phyloP scores from a whole-genome alignment of 2,329 filamentous ascomycete genomes.

The Elsinoe ampelina region DNA sequence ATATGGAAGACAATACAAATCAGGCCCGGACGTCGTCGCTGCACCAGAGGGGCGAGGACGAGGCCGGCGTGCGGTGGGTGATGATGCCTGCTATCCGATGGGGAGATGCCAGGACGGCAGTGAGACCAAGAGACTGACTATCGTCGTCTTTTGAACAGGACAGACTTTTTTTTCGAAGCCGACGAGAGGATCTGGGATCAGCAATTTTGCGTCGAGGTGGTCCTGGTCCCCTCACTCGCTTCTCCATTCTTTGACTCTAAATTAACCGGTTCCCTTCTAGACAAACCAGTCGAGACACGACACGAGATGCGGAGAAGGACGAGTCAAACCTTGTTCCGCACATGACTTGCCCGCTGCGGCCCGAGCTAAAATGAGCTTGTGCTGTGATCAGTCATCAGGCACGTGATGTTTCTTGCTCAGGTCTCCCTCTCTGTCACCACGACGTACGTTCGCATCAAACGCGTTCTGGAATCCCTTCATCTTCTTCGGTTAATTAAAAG shows the following conservation, averaged over 20 bases:
- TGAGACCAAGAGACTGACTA: too few species aligned
- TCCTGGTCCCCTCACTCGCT: conserved; percentile 9
- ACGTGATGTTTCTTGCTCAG: background rate
- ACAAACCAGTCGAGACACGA: background rate
- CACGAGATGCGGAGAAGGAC: background rate
- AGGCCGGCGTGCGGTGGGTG: conserved; percentile 3
- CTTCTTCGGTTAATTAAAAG: background rate
- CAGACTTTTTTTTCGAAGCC: conserved; percentile 1
- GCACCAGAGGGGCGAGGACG: background rate
- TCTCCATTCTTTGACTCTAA: conserved; percentile 9
- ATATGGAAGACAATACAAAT: background rate
- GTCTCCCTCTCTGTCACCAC: too few species aligned
- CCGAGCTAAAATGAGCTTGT: conserved; percentile 1
- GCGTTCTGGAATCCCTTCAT: background rate
- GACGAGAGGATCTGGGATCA: conserved; percentile 4
- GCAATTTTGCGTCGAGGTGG: conserved; percentile 4
- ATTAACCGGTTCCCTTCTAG: background rate
- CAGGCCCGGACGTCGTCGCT: background rate
- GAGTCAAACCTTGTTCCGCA: background rate
- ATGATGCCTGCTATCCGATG: background rate
- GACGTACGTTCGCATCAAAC: background rate
- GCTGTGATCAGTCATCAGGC: too few species aligned
- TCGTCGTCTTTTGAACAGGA: background rate
- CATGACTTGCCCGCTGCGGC: background rate
- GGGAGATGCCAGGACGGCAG: background rate